phyloP scores from a whole-genome alignment of 2,329 filamentous ascomycete genomes.

The Aspergillus fructus region DNA sequence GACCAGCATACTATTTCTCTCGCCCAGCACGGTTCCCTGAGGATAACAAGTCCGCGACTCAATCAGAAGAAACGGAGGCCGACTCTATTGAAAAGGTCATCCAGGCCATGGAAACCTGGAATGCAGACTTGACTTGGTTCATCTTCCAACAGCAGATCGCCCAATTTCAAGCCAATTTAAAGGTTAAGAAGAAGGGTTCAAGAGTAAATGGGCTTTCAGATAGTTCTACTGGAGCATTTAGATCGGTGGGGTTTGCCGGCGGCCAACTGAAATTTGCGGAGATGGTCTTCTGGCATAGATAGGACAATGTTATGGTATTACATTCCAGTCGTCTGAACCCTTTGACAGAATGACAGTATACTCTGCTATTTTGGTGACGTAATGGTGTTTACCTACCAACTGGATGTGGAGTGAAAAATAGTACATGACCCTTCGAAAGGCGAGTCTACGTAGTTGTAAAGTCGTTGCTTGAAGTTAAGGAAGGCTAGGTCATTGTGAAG shows the following conservation, averaged over 20 bases:
- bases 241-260: background rate
- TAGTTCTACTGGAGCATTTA: background rate
- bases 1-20: conserved; percentile 33
- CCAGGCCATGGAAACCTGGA: conserved; percentile 43
- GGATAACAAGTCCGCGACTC: background rate
- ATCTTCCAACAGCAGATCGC: conserved; percentile 31
- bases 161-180: conserved; percentile 4
- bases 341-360: too few species aligned
- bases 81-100: conserved; percentile 31
- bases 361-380: too few species aligned
- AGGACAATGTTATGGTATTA: background rate
- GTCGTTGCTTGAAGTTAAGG: background rate
- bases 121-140: conserved; percentile 43
- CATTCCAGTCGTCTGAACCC: too few species aligned
- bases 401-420: too few species aligned
- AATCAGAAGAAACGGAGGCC: conserved; percentile 10
- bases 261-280: conserved; percentile 8
- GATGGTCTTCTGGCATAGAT: conserved; percentile 3
- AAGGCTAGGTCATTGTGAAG: background rate
- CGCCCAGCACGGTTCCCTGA: background rate
- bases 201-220: background rate
- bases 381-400: too few species aligned
- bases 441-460: too few species aligned
- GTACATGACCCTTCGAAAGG: background rate
- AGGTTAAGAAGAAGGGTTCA: conserved; percentile 17